phyloP scores from a whole-genome alignment of 345 rosid genomes.

The Raphanus sativus region DNA sequence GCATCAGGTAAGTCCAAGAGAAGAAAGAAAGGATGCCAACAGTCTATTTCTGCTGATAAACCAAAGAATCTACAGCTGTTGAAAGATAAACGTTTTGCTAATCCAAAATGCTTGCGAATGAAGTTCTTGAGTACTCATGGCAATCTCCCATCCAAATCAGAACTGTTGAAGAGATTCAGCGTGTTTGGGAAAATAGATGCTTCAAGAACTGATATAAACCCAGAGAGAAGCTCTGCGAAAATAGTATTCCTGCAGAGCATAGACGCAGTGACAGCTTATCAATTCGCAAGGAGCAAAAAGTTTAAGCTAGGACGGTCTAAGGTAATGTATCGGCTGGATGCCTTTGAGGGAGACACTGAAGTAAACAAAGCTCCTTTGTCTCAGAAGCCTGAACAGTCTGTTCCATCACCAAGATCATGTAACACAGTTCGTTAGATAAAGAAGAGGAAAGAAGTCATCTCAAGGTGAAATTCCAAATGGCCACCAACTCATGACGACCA shows the following conservation, averaged over 20 bases:
- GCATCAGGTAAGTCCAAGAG: constrained; percentile 21
- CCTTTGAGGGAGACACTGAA: constrained; percentile 15
- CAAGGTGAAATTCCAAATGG: constrained; percentile 28
- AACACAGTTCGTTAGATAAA: constrained; percentile 8
- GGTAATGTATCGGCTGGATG: constrained; percentile 20
- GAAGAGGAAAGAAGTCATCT: constrained; percentile 6
- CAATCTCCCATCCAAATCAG: constrained; percentile 31
- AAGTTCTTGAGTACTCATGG: constrained; percentile 28
- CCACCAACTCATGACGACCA: constrained; percentile 3
- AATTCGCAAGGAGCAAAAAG: constrained; percentile 39
- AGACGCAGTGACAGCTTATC: constrained; percentile 39
- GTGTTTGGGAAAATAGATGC: constrained; percentile 39
- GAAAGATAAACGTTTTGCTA: constrained; percentile 26
- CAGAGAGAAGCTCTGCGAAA: constrained; percentile 21
- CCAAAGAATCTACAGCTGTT: constrained; percentile 10
- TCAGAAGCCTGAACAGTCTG: neutral
- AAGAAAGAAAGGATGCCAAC: constrained; percentile 23
- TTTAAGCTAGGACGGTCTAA: constrained; percentile 27
- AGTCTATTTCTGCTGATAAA: constrained; percentile 15
- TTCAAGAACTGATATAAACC: constrained; percentile 28
- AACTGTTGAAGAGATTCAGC: constrained; percentile 36
- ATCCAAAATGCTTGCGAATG: constrained; percentile 38
- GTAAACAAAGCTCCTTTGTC: neutral
- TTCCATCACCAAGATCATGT: constrained; percentile 26
- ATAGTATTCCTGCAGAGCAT: constrained; percentile 35